Percentiles rank a stretch among this genome's conserved stretches.
Conservation (phyloP, 257 asterid species). For the Ballota nigra region DNA sequence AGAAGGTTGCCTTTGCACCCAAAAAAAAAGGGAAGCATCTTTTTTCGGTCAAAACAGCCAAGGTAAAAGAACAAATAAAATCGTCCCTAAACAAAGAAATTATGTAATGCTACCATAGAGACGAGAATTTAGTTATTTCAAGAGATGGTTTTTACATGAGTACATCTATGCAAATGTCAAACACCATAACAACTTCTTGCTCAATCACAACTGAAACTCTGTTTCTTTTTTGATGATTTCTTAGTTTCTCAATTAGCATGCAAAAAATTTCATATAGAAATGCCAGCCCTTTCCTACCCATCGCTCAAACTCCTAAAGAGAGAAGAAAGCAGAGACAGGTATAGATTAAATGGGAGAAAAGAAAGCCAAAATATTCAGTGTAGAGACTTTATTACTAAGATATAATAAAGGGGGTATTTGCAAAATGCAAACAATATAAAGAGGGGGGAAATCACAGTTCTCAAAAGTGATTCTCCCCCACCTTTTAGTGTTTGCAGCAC, state of each 20-base stretch:
- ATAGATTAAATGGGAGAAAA: background rate
- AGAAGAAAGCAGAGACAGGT: background rate
- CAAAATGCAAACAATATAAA: background rate
- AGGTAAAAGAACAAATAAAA: background rate
- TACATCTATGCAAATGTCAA: background rate
- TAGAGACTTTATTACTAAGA: background rate
- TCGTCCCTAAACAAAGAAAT: background rate
- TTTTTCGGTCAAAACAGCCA: background rate
- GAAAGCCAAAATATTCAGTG: background rate
- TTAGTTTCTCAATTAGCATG: background rate
- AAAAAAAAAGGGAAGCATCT: constrained; percentile 14
- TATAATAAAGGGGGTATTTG: background rate
- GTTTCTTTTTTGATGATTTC: background rate
- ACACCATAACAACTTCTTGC: background rate
- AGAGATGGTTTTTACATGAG: background rate
- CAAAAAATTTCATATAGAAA: background rate
- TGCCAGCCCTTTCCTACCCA: background rate
- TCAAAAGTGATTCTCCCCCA: background rate
- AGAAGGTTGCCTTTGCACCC: constrained; percentile 73
- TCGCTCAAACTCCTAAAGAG: background rate
- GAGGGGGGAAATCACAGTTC: background rate
- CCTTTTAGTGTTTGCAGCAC: background rate
- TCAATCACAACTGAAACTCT: background rate
- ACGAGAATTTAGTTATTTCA: background rate
- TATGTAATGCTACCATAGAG: background rate